Base-by-base conservation (phyloP, 2,329 filamentous ascomycete species). In the Hypoxylon sp. region DNA sequence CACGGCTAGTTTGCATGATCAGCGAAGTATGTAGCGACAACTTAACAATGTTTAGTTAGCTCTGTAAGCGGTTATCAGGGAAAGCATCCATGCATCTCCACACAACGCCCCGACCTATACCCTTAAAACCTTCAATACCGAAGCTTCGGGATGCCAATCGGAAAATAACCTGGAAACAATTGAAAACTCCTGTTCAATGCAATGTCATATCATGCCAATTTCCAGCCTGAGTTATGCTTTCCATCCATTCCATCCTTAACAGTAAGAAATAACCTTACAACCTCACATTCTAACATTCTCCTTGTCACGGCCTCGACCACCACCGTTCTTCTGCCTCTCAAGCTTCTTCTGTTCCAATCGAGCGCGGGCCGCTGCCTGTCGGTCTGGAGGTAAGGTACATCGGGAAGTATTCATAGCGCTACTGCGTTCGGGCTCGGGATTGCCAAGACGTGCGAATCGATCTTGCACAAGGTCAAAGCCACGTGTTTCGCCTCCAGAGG, bases 351-450 rank as follows among this genome's bases (percentile, higher is more conserved):
- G 81, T 75, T 87, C 83, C 13, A 89, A 82, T 6, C 86, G 79
- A 45, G 86, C 87, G 56, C 87, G 80, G 10, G 86, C 87, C 1
- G 86, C 86, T 5, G 85, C 84, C 49, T 82, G 81, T 34, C 87
- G 81, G 55, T 86, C 84, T 2, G 84, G 82, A 7, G 86, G 81
- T 11, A 89, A 73, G 1, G 77, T 78, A 21, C 81, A 80, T 63
- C 81, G 82, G 3, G 82, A 80, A 4, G 79, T 76, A 55, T 82
- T 83, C 21, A 75, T 79, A 28, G 78, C 67, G 9, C 13, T 55
- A 3, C 46, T 69, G 56, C 79, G 75, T 28, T 80, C 74, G 30
- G 72, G 67, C 45, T 76, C 77, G 36, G 80, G 76, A 0, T 77
- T 80, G 5, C 83, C 84, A 0, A 86, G 77, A 7, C 80, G 80